Evolutionary conservation across 345 rosid genomes (phyloP).

Genomic region (Eutrema heterophyllum): DNA sequence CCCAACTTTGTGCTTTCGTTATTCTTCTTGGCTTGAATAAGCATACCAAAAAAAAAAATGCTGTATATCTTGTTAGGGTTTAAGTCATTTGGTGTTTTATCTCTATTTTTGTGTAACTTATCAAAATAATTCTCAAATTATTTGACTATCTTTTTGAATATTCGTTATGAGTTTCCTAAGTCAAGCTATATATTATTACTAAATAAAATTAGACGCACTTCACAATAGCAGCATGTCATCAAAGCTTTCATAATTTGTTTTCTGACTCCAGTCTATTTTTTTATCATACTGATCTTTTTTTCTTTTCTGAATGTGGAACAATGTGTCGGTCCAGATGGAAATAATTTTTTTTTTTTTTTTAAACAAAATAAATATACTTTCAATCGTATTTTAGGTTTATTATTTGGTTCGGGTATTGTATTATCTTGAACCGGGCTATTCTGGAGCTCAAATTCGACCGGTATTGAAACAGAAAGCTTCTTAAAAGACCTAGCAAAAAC

Average conservation of each 20-base stretch:
- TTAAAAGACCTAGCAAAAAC: neutral
- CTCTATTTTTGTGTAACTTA: constrained; percentile 19
- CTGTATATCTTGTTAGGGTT: constrained; percentile 24
- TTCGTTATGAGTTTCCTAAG: neutral
- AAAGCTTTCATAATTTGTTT: too few relatives aligned
- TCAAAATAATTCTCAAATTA: neutral
- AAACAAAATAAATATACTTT: too few relatives aligned
- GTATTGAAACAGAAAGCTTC: neutral
- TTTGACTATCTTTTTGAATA: neutral
- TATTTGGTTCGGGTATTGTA: neutral
- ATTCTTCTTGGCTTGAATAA: constrained; percentile 26
- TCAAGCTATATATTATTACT: neutral
- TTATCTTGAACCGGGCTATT: neutral
- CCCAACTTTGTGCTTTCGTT: neutral
- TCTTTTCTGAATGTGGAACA: too few relatives aligned
- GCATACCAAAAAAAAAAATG: neutral
- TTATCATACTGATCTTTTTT: too few relatives aligned
- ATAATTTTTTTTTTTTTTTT: too few relatives aligned
- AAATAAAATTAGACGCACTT: too few relatives aligned
- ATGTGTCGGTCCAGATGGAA: too few relatives aligned
- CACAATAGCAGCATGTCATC: too few relatives aligned
- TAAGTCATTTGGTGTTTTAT: constrained; percentile 18
- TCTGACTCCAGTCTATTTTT: too few relatives aligned
- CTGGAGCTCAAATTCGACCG: neutral
- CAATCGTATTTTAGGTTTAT: too few relatives aligned